A percentile compares a stretch with the other conserved stretches of the same genome.
Conservation (phyloP, 768 basidiomycete species). For the Pholiota molesta region DNA sequence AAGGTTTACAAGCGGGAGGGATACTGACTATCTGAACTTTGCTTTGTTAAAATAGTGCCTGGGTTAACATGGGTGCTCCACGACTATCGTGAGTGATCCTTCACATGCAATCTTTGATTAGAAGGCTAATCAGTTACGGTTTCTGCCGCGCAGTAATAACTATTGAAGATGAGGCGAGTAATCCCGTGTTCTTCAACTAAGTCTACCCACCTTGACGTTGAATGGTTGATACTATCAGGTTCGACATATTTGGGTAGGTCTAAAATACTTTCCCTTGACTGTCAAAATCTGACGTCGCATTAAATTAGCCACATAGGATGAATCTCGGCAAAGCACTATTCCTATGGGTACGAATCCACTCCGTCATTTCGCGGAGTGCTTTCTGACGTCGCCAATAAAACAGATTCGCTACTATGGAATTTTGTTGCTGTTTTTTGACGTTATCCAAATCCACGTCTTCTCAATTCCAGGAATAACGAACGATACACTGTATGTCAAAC, state of each 20-base stretch:
- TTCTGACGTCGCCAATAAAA: not conserved
- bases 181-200: not conserved
- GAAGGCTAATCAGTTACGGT: not conserved
- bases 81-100: constrained; percentile 24
- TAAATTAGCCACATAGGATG: constrained; percentile 32
- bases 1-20: not conserved
- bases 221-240: constrained; percentile 24
- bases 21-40: not conserved
- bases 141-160: constrained; percentile 19
- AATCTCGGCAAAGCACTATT: constrained; percentile 40
- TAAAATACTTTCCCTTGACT: not conserved
- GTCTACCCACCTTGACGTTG: not conserved
- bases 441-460: constrained; percentile 47
- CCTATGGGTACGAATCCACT: constrained; percentile 29
- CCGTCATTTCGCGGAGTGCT: not conserved
- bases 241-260: constrained; percentile 41
- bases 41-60: constrained; percentile 15
- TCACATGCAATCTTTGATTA: not conserved
- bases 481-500: constrained; percentile 33
- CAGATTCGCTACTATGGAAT: constrained; percentile 52
- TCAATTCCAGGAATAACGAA: constrained; percentile 40
- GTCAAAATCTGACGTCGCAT: not conserved
- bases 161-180: constrained; percentile 27
- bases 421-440: constrained; percentile 43
- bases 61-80: constrained; percentile 23